A percentile compares a stretch with the other conserved stretches of the same genome.
Conservation (phyloP, 1,284 basidiomycete genomes). For the Schizophyllum commune region DNA sequence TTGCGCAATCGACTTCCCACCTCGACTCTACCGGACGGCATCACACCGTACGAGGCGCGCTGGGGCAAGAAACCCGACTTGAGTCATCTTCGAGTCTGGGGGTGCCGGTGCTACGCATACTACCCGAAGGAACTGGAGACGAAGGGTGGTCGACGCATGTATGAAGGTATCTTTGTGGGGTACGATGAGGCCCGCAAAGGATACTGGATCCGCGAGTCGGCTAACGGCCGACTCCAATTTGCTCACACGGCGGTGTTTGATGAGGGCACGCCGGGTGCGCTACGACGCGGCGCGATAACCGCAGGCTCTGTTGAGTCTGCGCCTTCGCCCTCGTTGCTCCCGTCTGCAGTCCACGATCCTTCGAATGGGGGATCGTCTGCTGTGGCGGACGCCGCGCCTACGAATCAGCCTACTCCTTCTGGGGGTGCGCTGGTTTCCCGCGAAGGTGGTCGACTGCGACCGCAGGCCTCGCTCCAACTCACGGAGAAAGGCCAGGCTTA, state of each 20-base stretch:
- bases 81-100: constrained; percentile 18
- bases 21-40: constrained; percentile 6
- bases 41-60: constrained; percentile 19
- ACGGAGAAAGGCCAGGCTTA: too few species aligned
- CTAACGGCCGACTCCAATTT: not conserved
- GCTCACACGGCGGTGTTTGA: not conserved
- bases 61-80: constrained; percentile 18
- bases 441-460: too few species aligned
- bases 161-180: constrained; percentile 5
- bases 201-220: constrained; percentile 7
- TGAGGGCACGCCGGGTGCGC: not conserved
- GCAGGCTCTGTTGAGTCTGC: too few species aligned
- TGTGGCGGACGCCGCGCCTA: too few species aligned
- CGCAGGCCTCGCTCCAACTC: too few species aligned
- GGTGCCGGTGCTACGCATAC: constrained; percentile 17
- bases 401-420: too few species aligned
- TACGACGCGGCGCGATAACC: not conserved
- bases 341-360: too few species aligned
- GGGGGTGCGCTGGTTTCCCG: too few species aligned
- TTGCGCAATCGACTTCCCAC: constrained; percentile 15
- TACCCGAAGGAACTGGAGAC: constrained; percentile 3
- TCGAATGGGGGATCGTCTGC: too few species aligned
- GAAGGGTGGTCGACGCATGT: too few species aligned
- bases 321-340: too few species aligned
- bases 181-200: constrained; percentile 7